Evolutionary conservation across 164 flowering plant genomes (phyloP).

Genomic region (Kalanchoe fedtschenkoi): DNA sequence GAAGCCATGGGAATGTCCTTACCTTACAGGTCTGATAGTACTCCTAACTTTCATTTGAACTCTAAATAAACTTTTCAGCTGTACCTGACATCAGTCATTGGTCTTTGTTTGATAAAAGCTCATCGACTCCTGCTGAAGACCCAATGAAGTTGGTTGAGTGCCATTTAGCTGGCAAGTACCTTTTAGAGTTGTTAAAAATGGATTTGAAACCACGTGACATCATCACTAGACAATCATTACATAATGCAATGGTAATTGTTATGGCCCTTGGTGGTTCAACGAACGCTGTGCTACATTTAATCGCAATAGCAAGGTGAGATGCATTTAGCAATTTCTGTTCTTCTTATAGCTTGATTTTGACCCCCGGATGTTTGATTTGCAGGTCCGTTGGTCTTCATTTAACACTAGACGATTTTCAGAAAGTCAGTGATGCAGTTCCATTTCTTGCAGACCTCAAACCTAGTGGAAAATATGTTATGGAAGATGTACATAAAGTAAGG

Average conservation of each 20-base stretch:
- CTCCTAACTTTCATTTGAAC: neutral
- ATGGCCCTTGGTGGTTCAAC: conserved; percentile 99
- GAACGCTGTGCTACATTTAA: conserved; percentile 92
- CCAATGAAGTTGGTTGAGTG: conserved; percentile 90
- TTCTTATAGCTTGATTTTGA: conserved; percentile 11
- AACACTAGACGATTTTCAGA: conserved; percentile 90
- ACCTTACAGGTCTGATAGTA: conserved; percentile 68
- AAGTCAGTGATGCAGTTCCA: conserved; percentile 86
- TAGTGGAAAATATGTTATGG: conserved; percentile 98
- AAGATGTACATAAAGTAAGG: conserved; percentile 87
- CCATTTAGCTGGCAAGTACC: conserved; percentile 76
- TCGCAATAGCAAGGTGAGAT: conserved; percentile 85
- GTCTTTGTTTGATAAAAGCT: conserved; percentile 26
- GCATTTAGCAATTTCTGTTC: neutral
- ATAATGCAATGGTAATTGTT: conserved; percentile 93
- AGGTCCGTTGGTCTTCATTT: conserved; percentile 90
- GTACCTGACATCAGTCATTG: neutral
- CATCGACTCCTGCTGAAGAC: conserved; percentile 97
- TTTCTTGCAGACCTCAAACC: conserved; percentile 98
- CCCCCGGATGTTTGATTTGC: conserved; percentile 15
- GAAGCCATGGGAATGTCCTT: conserved; percentile 98
- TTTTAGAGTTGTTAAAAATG: conserved; percentile 67
- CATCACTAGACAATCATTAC: conserved; percentile 68
- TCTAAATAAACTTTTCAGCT: neutral
- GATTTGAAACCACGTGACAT: conserved; percentile 92